These are phyloP conservation scores for Naganishia vaughanmartiniae DNA, from an alignment of 768 basidiomycete genomes.

Conservation along the genomic window DNA sequence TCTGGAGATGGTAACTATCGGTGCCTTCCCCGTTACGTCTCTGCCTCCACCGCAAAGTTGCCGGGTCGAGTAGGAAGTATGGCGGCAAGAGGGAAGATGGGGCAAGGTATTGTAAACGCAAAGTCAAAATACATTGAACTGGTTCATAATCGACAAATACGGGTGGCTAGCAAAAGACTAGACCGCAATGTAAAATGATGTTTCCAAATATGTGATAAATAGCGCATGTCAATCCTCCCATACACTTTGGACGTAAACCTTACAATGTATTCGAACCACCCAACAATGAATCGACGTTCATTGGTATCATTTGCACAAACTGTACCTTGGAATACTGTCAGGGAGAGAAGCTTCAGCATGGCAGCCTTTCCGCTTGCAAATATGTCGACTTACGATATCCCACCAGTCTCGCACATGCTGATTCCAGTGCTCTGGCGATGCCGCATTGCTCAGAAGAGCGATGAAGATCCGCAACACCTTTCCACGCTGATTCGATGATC, in stretches of 20 bases:
- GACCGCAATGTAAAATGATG: slow-evolving; percentile 1
- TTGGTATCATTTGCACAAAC: slow-evolving; percentile 41
- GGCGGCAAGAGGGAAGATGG: neutral
- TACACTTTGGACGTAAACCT: neutral
- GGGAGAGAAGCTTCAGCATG: neutral
- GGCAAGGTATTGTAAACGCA: neutral
- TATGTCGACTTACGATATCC: slow-evolving; percentile 38
- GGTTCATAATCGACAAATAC: neutral
- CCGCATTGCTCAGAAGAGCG: slow-evolving; percentile 33
- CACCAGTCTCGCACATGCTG: slow-evolving; percentile 43
- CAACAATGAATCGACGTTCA: slow-evolving; percentile 22
- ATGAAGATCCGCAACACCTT: slow-evolving; percentile 42
- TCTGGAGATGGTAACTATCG: slow-evolving; percentile 33
- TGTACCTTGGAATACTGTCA: slow-evolving; percentile 39
- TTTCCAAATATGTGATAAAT: neutral
- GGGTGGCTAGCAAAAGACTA: neutral
- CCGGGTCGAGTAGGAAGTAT: neutral
- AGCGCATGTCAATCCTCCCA: neutral
- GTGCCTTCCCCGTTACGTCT: slow-evolving; percentile 22
- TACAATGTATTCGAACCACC: neutral
- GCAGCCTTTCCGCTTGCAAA: neutral
- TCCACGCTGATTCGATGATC: slow-evolving; percentile 31
- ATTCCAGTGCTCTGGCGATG: slow-evolving; percentile 32
- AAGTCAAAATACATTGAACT: neutral
- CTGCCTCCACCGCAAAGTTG: slow-evolving; percentile 27